Percentiles rank a stretch among this genome's conserved stretches.
These are phyloP conservation scores for Arbutus unedo DNA, from an alignment of 148 eudicot species.

Conservation along the genomic window DNA sequence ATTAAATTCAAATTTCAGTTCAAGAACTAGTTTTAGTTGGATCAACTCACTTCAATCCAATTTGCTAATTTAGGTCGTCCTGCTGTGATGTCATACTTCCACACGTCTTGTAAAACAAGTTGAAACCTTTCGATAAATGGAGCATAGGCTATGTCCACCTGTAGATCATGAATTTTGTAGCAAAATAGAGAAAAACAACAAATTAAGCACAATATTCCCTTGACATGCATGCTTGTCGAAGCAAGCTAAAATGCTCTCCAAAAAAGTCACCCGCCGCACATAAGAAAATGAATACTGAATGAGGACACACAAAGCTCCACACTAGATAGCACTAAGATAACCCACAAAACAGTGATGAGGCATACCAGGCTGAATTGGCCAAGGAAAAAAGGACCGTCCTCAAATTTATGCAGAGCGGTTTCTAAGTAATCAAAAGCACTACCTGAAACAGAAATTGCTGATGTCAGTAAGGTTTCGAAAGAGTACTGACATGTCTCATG, in stretches of 20 bases:
- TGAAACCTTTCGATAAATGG: constrained; percentile 65
- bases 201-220: no score
- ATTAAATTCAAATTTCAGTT: not conserved
- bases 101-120: constrained; percentile 49
- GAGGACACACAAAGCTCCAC: not conserved
- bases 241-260: not conserved
- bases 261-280: not conserved
- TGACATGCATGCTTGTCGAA: not conserved
- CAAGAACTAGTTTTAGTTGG: not conserved
- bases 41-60: constrained; percentile 60
- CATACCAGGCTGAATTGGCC: constrained; percentile 76
- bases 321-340: not conserved
- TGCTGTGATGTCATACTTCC: constrained; percentile 49
- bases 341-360: not conserved
- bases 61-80: constrained; percentile 54
- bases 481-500: no score
- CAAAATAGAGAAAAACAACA: not conserved
- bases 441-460: constrained; percentile 30
- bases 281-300: not conserved
- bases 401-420: constrained; percentile 58
- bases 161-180: not conserved
- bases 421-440: constrained; percentile 64
- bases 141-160: constrained; percentile 64
- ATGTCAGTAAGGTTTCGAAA: not conserved
- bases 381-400: constrained; percentile 82